phyloP scores from a whole-genome alignment of 108 stramenopile species.

The Cyclotella atomus region DNA sequence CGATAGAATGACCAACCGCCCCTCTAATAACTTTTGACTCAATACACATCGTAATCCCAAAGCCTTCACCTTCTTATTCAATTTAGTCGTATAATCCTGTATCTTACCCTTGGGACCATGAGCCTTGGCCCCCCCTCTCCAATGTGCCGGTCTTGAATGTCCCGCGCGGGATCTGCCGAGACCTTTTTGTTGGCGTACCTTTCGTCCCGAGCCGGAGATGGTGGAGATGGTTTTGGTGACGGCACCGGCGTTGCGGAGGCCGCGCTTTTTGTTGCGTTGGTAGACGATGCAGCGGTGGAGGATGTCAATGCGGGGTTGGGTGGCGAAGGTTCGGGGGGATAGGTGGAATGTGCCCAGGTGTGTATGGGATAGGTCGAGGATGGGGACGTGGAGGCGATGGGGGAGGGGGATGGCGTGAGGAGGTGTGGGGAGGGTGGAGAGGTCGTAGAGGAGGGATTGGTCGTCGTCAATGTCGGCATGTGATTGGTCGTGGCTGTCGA shows the following conservation, averaged over 20 bases:
- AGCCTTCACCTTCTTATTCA: conserved; percentile 86
- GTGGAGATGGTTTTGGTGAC: conserved; percentile 80
- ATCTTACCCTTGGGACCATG: conserved; percentile 87
- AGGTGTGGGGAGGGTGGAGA: conserved; percentile 25
- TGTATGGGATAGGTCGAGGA: conserved; percentile 43
- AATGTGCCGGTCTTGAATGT: conserved; percentile 89
- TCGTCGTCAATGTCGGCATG: conserved; percentile 46
- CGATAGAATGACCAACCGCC: conserved; percentile 73
- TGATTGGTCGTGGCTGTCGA: conserved; percentile 1
- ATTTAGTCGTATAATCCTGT: conserved; percentile 84
- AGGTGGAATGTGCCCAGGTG: conserved; percentile 71
- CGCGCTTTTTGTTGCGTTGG: conserved; percentile 84
- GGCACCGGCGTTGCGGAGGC: conserved; percentile 71
- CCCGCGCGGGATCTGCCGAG: conserved; percentile 85
- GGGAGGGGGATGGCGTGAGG: conserved; percentile 70
- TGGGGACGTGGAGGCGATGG: conserved; percentile 67
- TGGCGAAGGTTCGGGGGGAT: conserved; percentile 65
- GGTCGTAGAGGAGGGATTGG: conserved; percentile 35
- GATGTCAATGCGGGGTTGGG: conserved; percentile 75
- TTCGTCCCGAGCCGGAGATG: conserved; percentile 83
- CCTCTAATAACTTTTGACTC: conserved; percentile 84
- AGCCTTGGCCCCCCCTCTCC: conserved; percentile 94
- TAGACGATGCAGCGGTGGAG: conserved; percentile 77
- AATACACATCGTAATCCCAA: conserved; percentile 76
- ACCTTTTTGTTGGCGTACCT: conserved; percentile 90